These are phyloP conservation scores for Colletotrichum neosansevieriae DNA, from an alignment of 2,329 filamentous ascomycete genomes.

Conservation along the genomic window DNA sequence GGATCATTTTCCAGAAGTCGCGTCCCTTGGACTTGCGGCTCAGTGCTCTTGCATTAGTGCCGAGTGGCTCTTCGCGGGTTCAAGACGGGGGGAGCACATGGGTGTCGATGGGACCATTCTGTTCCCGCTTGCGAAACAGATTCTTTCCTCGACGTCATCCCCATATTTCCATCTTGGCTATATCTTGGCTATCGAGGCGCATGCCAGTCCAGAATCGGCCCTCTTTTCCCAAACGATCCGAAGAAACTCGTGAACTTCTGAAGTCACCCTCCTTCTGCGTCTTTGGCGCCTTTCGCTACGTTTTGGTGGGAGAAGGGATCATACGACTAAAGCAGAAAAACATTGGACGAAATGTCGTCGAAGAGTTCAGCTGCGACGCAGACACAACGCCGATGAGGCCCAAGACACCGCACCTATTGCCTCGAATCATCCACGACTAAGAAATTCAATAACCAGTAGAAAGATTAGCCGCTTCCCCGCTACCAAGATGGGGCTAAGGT, in stretches of 20 bases:
- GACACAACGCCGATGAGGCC: conserved; percentile 5
- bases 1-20: conserved; percentile 2
- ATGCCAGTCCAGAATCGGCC: not conserved
- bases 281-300: no score
- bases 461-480: conserved; percentile 19
- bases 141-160: not conserved
- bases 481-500: not conserved
- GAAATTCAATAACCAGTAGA: not conserved
- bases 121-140: conserved; percentile 5
- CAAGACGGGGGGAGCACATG: conserved; percentile 20
- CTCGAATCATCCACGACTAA: no score
- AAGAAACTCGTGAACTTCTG: not conserved
- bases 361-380: conserved; percentile 21
- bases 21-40: not conserved
- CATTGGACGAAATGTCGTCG: not conserved
- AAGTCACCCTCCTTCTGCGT: not conserved
- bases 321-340: not conserved
- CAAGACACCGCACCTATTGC: conserved; percentile 4
- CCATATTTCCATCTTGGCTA: not conserved
- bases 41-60: conserved; percentile 22
- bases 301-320: not conserved
- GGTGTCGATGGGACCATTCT: not conserved
- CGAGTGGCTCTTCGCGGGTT: conserved; percentile 10
- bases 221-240: not conserved
- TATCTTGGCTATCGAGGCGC: conserved; percentile 10